Conservation (phyloP, 1,284 basidiomycete species). For the Ceratobasidium sp. region DNA sequence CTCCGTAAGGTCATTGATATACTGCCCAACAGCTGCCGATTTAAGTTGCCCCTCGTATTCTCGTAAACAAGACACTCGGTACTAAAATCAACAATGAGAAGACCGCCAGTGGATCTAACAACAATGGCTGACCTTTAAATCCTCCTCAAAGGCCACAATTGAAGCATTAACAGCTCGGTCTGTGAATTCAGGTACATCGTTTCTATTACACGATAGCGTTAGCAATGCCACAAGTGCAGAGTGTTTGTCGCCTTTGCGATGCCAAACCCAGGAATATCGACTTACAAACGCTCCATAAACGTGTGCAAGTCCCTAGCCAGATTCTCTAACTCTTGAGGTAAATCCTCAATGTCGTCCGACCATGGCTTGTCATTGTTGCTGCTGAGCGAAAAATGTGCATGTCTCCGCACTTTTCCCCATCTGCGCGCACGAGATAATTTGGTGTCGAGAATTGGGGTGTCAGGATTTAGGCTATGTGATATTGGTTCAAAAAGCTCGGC, state of each 20-base stretch:
- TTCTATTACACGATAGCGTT: background rate
- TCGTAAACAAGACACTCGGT: slow-evolving; percentile 77
- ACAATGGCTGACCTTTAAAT: too few species aligned
- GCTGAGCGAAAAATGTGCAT: too few species aligned
- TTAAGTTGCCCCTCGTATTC: slow-evolving; percentile 76
- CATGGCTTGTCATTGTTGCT: slow-evolving; percentile 49
- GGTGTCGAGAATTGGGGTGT: slow-evolving; percentile 7
- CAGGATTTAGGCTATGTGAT: slow-evolving; percentile 15
- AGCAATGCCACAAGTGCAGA: too few species aligned
- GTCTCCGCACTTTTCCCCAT: slow-evolving; percentile 26
- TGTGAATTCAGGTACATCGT: slow-evolving; percentile 55
- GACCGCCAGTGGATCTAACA: background rate
- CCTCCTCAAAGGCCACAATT: slow-evolving; percentile 73
- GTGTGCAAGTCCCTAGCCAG: slow-evolving; percentile 73
- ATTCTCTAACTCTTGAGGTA: slow-evolving; percentile 71
- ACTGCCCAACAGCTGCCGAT: slow-evolving; percentile 75
- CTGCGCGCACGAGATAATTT: slow-evolving; percentile 37
- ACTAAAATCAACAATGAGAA: slow-evolving; percentile 59
- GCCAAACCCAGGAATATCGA: too few species aligned
- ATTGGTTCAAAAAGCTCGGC: slow-evolving; percentile 35
- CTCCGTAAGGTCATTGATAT: slow-evolving; percentile 74
- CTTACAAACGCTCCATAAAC: slow-evolving; percentile 73
- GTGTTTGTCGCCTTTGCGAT: too few species aligned
- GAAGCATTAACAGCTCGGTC: slow-evolving; percentile 77
- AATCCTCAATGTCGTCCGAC: slow-evolving; percentile 67